A percentile compares a stretch with the other conserved stretches of the same genome.
Evolutionary conservation across 2,329 filamentous ascomycete genomes (phyloP).

Genomic region (Rutstroemia sp.): DNA sequence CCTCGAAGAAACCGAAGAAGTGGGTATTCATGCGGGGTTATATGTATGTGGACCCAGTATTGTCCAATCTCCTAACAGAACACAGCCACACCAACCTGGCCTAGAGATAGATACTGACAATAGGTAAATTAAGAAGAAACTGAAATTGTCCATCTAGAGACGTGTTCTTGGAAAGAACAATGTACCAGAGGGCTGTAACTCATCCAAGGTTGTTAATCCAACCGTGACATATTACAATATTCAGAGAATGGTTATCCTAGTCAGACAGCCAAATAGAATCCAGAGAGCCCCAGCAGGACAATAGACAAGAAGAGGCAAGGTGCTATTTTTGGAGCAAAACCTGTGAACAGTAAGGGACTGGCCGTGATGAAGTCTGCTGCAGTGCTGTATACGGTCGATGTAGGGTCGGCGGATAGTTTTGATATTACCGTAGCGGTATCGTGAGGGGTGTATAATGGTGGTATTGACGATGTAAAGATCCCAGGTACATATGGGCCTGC

Average conservation of each 20-base stretch:
- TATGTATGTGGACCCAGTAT: too few species aligned
- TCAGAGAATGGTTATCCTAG: not conserved
- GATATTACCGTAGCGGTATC: not conserved
- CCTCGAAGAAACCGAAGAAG: too few species aligned
- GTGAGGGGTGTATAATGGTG: not conserved
- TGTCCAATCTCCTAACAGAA: too few species aligned
- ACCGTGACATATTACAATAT: not conserved
- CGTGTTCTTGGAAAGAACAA: too few species aligned
- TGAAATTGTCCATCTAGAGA: too few species aligned
- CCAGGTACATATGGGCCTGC: constrained; percentile 5
- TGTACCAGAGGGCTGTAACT: not conserved
- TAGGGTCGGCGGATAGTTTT: not conserved
- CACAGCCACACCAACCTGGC: too few species aligned
- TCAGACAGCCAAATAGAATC: constrained; percentile 2
- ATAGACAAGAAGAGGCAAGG: not conserved
- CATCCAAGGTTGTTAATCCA: not conserved
- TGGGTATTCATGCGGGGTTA: too few species aligned
- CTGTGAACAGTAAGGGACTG: constrained; percentile 4
- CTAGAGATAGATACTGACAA: too few species aligned
- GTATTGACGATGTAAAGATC: constrained; percentile 2
- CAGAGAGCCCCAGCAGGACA: not conserved
- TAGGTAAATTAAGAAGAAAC: too few species aligned
- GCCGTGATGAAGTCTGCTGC: not conserved
- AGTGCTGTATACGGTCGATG: not conserved
- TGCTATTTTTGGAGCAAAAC: not conserved